phyloP scores from a whole-genome alignment of 805 yeast genomes.

The Saccharomycopsis sp. region DNA sequence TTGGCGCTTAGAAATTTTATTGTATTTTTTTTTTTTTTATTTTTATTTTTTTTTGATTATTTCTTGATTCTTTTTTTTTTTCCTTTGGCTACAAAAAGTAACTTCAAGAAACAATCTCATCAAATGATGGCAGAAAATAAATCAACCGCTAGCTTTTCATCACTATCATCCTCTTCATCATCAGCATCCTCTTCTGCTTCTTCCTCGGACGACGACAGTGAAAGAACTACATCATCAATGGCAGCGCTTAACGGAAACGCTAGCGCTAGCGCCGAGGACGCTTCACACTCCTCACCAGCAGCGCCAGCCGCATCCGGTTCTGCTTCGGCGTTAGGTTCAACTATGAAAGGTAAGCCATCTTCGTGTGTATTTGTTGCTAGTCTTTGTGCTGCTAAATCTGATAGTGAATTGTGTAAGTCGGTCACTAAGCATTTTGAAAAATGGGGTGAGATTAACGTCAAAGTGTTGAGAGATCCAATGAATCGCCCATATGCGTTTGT shows the following conservation, averaged over 20 bases:
- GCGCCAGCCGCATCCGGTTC: constrained; percentile 4
- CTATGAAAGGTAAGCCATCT: constrained; percentile 59
- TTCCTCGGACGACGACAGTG: no score
- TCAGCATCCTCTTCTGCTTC: no score
- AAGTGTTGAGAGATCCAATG: constrained; percentile 73
- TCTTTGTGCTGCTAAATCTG: constrained; percentile 55
- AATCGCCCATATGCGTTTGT: constrained; percentile 92
- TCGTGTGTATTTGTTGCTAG: constrained; percentile 90
- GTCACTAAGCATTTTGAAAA: constrained; percentile 61
- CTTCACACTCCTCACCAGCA: constrained; percentile 1
- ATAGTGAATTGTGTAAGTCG: constrained; percentile 63
- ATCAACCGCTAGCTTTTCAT: no score
- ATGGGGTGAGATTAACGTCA: constrained; percentile 72
- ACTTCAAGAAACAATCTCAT: no score
- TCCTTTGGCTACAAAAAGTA: no score
- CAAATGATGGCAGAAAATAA: no score
- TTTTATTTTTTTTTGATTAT: no score
- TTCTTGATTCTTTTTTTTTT: no score
- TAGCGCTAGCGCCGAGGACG: constrained; percentile 24
- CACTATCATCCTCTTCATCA: no score
- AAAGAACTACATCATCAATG: background rate
- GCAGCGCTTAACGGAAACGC: constrained; percentile 6
- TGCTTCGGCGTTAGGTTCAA: background rate
- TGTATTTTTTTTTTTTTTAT: no score
- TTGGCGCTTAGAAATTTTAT: no score